Conservation (phyloP, 2,329 filamentous ascomycete genomes). For the Coniochaeta sp. region DNA sequence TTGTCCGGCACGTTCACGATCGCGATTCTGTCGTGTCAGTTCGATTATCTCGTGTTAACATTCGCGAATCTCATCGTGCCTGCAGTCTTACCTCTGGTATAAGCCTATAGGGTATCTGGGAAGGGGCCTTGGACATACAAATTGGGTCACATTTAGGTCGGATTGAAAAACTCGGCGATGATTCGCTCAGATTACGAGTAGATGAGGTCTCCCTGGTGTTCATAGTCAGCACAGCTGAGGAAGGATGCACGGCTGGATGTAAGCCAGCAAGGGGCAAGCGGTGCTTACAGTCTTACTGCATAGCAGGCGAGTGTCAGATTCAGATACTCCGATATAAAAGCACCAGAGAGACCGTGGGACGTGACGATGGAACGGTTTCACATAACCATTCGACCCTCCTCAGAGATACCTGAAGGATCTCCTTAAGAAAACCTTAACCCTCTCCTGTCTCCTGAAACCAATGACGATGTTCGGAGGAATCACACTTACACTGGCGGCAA, state of each 20-base stretch:
- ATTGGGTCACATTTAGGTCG: not conserved
- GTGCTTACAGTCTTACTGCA: too few relatives aligned
- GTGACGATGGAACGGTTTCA: too few relatives aligned
- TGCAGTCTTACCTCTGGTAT: too few relatives aligned
- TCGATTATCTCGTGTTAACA: too few relatives aligned
- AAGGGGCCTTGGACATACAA: too few relatives aligned
- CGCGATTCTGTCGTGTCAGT: too few relatives aligned
- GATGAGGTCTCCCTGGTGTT: not conserved
- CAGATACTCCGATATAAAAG: not conserved
- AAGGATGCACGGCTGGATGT: not conserved
- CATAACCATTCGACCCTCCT: not conserved
- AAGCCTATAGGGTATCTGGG: too few relatives aligned
- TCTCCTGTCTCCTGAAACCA: too few relatives aligned
- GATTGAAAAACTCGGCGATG: not conserved
- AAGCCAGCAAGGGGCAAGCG: not conserved
- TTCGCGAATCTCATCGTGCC: too few relatives aligned
- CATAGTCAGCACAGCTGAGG: not conserved
- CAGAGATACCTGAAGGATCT: not conserved
- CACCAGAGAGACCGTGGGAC: not conserved
- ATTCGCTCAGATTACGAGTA: not conserved
- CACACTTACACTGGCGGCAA: not conserved
- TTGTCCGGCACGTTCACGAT: too few relatives aligned
- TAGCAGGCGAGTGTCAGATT: not conserved
- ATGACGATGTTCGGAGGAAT: not conserved
- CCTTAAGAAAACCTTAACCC: not conserved